Percentiles rank a stretch among this genome's conserved stretches.
These are phyloP conservation scores for Penicillium dipodomyicola DNA, from an alignment of 495 filamentous ascomycete species.

Conservation along the genomic window DNA sequence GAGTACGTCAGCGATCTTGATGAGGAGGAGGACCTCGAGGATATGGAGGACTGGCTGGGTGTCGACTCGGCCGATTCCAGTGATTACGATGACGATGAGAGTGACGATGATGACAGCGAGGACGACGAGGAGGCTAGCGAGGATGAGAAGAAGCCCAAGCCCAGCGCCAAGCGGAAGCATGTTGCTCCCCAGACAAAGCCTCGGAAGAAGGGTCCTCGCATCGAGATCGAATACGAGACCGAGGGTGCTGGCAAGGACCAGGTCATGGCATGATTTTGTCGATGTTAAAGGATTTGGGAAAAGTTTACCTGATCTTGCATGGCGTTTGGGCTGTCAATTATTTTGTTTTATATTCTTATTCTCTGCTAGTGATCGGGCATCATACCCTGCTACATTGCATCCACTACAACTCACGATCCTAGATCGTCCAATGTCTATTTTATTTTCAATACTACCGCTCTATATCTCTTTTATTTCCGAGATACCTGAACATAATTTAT, in stretches of 20 bases:
- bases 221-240: slow-evolving; percentile 72
- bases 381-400: slow-evolving; percentile 42
- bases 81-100: slow-evolving; percentile 51
- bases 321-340: slow-evolving; percentile 37
- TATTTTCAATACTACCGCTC: neutral
- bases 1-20: slow-evolving; percentile 82
- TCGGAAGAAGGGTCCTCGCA: slow-evolving; percentile 63
- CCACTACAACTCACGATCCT: slow-evolving; percentile 18
- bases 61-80: slow-evolving; percentile 56
- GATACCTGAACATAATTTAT: neutral
- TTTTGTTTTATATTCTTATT: slow-evolving; percentile 18
- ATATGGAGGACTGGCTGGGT: slow-evolving; percentile 74
- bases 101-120: slow-evolving; percentile 52
- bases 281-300: slow-evolving; percentile 19
- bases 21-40: slow-evolving; percentile 63
- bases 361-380: slow-evolving; percentile 35
- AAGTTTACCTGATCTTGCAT: slow-evolving; percentile 38
- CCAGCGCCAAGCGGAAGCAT: slow-evolving; percentile 69
- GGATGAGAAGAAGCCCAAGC: slow-evolving; percentile 49
- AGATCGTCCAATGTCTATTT: slow-evolving; percentile 16
- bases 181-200: slow-evolving; percentile 55
- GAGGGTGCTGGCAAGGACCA: slow-evolving; percentile 53
- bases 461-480: neutral
- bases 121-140: slow-evolving; percentile 31
- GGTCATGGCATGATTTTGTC: slow-evolving; percentile 38